Evolutionary conservation across 2,329 filamentous ascomycete species (phyloP).

Genomic region (Aureobasidium musti): DNA sequence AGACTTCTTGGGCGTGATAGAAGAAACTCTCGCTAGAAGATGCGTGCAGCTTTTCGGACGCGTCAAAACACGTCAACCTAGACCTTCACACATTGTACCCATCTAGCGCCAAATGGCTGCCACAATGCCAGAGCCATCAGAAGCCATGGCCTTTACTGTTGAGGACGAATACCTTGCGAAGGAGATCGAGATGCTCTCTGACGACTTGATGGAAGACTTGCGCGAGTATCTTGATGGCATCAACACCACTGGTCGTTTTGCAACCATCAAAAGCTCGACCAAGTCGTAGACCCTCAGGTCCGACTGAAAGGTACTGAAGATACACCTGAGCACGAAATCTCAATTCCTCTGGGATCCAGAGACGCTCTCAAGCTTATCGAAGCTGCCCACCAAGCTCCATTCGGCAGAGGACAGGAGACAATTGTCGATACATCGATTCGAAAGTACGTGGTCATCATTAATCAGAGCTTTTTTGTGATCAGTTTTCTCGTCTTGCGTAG

Average conservation of each 20-base stretch:
- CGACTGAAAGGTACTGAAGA: background rate
- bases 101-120: background rate
- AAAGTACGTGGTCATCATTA: constrained; percentile 26
- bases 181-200: background rate
- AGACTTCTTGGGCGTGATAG: background rate
- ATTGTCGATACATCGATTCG: constrained; percentile 38
- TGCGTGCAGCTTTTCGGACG: background rate
- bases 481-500: background rate
- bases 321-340: constrained; percentile 10
- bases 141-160: background rate
- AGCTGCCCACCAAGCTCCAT: constrained; percentile 37
- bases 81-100: background rate
- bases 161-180: background rate
- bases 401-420: constrained; percentile 39
- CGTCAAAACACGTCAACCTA: constrained; percentile 20
- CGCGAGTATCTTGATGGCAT: constrained; percentile 1
- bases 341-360: constrained; percentile 25
- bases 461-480: background rate
- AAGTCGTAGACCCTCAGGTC: background rate
- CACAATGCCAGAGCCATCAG: background rate
- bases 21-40: background rate
- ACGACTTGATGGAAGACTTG: background rate
- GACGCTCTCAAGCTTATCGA: constrained; percentile 32
- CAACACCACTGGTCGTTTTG: background rate
- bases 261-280: constrained; percentile 12